Percentiles rank a stretch among this genome's conserved stretches.
phyloP scores from a whole-genome alignment of 345 rosid genomes.

The Heritiera littoralis region DNA sequence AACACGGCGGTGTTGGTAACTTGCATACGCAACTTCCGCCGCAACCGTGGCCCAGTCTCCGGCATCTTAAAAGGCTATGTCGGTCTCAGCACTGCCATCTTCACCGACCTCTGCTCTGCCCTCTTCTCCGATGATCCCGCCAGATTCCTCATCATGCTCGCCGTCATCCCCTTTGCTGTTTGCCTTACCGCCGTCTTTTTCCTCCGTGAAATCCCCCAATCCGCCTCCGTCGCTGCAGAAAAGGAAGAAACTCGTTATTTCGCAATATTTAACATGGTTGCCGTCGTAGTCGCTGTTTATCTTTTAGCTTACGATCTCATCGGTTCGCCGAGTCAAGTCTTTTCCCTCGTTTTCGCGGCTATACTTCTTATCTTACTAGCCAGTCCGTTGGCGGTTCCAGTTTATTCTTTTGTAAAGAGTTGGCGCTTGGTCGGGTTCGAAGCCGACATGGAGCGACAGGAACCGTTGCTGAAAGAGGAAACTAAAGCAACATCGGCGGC shows the following conservation, averaged over 20 bases:
- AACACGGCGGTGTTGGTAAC: slow-evolving; percentile 91
- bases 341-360: slow-evolving; percentile 45
- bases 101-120: slow-evolving; percentile 85
- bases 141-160: slow-evolving; percentile 62
- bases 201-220: slow-evolving; percentile 79
- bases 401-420: slow-evolving; percentile 41
- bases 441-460: slow-evolving; percentile 43
- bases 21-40: slow-evolving; percentile 83
- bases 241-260: slow-evolving; percentile 72
- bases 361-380: slow-evolving; percentile 59
- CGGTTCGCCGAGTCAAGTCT: slow-evolving; percentile 35
- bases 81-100: slow-evolving; percentile 87
- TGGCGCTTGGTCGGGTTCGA: slow-evolving; percentile 31
- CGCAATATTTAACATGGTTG: slow-evolving; percentile 55
- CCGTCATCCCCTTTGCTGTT: slow-evolving; percentile 69
- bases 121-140: slow-evolving; percentile 68
- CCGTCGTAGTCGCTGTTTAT: slow-evolving; percentile 74
- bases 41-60: slow-evolving; percentile 87
- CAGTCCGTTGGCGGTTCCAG: slow-evolving; percentile 64
- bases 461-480: slow-evolving; percentile 53
- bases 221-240: slow-evolving; percentile 43
- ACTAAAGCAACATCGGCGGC: neutral
- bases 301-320: slow-evolving; percentile 65
- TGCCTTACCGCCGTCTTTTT: slow-evolving; percentile 76
- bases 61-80: slow-evolving; percentile 93